Evolutionary conservation across 2,329 filamentous ascomycete genomes (phyloP).

Genomic region (Colletotrichum noveboracense): DNA sequence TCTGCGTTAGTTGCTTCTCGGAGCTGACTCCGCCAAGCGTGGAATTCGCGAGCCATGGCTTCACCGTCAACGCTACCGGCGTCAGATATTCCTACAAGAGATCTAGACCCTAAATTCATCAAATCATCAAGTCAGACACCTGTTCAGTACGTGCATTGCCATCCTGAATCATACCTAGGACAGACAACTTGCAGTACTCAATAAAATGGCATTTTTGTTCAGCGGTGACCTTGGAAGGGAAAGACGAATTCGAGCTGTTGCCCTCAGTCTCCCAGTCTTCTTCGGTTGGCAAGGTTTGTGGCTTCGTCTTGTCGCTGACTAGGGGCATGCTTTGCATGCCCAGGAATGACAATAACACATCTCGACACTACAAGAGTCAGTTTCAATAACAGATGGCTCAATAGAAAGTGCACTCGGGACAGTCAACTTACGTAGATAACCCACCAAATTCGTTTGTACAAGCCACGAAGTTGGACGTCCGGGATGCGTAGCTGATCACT

Average conservation of each 20-base stretch:
- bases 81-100: background rate
- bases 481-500: background rate
- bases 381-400: background rate
- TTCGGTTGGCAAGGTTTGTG: background rate
- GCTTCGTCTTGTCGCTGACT: background rate
- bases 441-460: background rate
- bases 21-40: background rate
- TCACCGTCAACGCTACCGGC: background rate
- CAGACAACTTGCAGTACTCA: background rate
- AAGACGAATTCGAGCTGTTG: rapidly evolving
- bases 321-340: background rate
- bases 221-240: background rate
- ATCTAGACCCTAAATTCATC: background rate
- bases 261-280: background rate
- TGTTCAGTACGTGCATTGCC: background rate
- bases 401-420: rapidly evolving
- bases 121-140: background rate
- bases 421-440: background rate
- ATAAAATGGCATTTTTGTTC: background rate
- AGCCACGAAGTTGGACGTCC: background rate
- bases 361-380: background rate
- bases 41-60: background rate
- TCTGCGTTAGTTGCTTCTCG: background rate
- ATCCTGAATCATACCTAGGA: background rate
- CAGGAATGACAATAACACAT: background rate